Percentiles rank a stretch among this genome's conserved stretches.
These are phyloP conservation scores for Alternaria rosae DNA, from an alignment of 2,329 filamentous ascomycete genomes.

Conservation along the genomic window DNA sequence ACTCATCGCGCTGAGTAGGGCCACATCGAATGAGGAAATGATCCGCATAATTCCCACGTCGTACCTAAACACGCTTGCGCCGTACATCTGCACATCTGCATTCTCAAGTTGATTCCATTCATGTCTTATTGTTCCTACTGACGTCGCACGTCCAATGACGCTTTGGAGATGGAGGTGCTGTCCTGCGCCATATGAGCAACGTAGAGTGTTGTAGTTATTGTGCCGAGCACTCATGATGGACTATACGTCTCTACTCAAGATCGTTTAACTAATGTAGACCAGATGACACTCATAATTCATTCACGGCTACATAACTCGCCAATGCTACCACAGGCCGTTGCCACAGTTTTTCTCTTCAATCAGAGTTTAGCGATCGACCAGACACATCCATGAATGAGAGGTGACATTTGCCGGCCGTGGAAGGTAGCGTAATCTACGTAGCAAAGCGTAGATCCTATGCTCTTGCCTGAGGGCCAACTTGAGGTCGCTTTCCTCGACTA, in stretches of 20 bases:
- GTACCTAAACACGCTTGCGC: background rate
- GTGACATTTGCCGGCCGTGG: background rate
- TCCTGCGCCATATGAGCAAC: background rate
- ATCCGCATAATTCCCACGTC: background rate
- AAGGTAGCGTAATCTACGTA: background rate
- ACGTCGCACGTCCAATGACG: background rate
- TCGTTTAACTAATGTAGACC: background rate
- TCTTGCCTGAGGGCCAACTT: background rate
- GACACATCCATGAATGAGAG: background rate
- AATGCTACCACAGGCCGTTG: background rate
- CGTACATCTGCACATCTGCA: background rate
- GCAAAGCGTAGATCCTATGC: background rate
- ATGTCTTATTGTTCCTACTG: background rate
- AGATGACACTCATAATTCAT: background rate
- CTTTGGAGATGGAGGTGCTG: background rate
- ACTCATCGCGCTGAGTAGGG: background rate
- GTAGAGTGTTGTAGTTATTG: background rate
- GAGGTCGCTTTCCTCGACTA: background rate
- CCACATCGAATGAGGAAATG: background rate
- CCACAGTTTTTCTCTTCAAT: background rate
- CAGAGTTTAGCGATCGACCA: background rate
- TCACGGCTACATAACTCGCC: background rate
- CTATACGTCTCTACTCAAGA: background rate
- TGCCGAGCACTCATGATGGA: background rate
- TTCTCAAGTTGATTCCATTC: background rate